Evolutionary conservation across 257 asterid species (phyloP), one percentile per base, ranked within the genome.

Genomic region (Nicotiana sylvestris): DNA sequence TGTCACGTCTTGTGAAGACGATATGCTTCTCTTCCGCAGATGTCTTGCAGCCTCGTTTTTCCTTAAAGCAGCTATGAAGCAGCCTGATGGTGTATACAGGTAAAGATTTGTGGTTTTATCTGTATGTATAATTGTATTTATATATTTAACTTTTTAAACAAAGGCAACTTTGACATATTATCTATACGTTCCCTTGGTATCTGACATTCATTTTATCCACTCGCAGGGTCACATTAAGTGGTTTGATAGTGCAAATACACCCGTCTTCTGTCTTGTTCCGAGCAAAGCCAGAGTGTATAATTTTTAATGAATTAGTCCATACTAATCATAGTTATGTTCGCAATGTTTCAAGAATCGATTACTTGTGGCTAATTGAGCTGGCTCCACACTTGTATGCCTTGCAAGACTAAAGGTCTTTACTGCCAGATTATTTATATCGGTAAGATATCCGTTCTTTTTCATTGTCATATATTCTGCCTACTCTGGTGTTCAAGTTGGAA

Each of bases 11-110:
- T 96, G 99, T 77, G 98, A 96, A 79, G 98, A 93, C 12, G 99
- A 96, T 84, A 86, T 82, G 83, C 94, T 91, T 84, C 88, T 87
- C 32, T 89, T 96, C 74, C 92, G 95, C 27, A 91, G 97, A 88
- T 92, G 98, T 89, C 84, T 96, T 43, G 97, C 98, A 60, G 98
- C 98, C 81, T 90, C 99, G 12, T 96, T 96, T 87, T 96, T 96
- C 77, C 97, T 96, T n/a, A 96, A 94, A 86, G 98, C 97, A 56
- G 99, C 98, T 82, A 81, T 92, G 88, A 96, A 94, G 88, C 97
- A 93, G 87, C 98, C 99, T 35, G 98, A 92, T 84, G 97, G 97
- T 83, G 84, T 91, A 77, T 94, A 96, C 93, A 94, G 99, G 99
- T 96, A 83, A 64, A 29, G 81, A 39, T 57, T 74, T 67, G 43